phyloP scores from a whole-genome alignment of 352 stramenopile species.

The Phytophthora quininea region DNA sequence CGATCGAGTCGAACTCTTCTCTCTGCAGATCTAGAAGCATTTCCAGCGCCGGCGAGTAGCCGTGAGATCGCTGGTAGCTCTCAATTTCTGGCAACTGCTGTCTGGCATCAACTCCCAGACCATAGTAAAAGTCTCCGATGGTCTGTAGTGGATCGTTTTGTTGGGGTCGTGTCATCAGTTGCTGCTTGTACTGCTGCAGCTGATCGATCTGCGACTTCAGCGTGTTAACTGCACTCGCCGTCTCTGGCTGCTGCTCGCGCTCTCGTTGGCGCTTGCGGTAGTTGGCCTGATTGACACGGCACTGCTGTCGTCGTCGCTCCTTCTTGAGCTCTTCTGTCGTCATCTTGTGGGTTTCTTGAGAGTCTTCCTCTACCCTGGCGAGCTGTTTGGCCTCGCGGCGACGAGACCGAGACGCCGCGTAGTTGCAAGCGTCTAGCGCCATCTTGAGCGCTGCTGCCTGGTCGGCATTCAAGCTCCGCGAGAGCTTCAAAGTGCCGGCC shows the following conservation, averaged over 20 bases:
- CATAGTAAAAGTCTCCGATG: neutral
- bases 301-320: neutral
- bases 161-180: neutral
- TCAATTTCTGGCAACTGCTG: neutral
- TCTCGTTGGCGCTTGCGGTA: neutral
- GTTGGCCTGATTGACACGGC: neutral
- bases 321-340: neutral
- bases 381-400: neutral
- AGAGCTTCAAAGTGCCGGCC: neutral
- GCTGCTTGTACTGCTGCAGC: constrained; percentile 16
- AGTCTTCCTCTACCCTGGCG: neutral
- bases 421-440: constrained; percentile 16
- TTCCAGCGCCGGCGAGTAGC: neutral
- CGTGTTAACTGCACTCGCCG: constrained; percentile 33
- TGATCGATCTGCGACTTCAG: constrained; percentile 48
- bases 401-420: neutral
- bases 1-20: constrained; percentile 29
- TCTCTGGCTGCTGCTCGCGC: constrained; percentile 5
- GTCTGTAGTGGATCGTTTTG: constrained; percentile 18
- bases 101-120: neutral
- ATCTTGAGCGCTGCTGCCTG: constrained; percentile 26
- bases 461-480: constrained; percentile 18
- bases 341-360: neutral
- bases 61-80: neutral
- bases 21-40: neutral